Percentiles rank a stretch among this genome's conserved stretches.
Conservation (phyloP, 2,329 filamentous ascomycete genomes). For the Dichotomopilus funicola region DNA sequence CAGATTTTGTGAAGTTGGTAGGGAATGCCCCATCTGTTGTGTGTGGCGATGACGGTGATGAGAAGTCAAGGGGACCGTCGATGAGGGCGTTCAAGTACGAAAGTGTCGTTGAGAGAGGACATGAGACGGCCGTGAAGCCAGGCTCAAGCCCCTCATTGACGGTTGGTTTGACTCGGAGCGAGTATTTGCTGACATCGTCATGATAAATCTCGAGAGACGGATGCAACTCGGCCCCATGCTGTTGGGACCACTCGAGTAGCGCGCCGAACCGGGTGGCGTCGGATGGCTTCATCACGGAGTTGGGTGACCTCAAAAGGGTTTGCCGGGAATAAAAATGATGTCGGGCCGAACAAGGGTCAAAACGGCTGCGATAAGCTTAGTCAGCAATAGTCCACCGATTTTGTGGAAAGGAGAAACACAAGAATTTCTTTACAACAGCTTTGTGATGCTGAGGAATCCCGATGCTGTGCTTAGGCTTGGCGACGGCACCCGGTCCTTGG, state of each 20-base stretch:
- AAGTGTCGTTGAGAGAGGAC: conserved; percentile 47
- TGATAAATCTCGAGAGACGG: conserved; percentile 46
- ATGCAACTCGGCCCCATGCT: conserved; percentile 43
- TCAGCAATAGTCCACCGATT: neutral
- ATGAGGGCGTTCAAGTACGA: conserved; percentile 53
- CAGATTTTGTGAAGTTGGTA: conserved; percentile 39
- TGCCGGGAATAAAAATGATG: neutral
- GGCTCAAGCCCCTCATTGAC: conserved; percentile 22
- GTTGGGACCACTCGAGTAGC: conserved; percentile 44
- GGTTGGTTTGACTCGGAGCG: conserved; percentile 43
- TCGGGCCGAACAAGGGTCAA: neutral
- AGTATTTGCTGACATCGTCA: conserved; percentile 45
- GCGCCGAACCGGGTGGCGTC: conserved; percentile 24
- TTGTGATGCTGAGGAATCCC: neutral
- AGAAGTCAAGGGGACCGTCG: conserved; percentile 25
- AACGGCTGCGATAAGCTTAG: neutral
- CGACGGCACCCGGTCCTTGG: conserved; percentile 10
- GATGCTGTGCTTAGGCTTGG: conserved; percentile 2
- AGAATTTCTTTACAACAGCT: neutral
- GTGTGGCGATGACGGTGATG: conserved; percentile 18
- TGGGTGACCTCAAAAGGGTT: neutral
- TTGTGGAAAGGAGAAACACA: neutral
- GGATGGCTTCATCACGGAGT: conserved; percentile 24
- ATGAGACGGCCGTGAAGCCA: conserved; percentile 43
- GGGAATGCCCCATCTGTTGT: conserved; percentile 35